A percentile compares a stretch with the other conserved stretches of the same genome.
These are phyloP conservation scores for Lathyrus oleraceus DNA, from an alignment of 306 rosid species.

Conservation along the genomic window DNA sequence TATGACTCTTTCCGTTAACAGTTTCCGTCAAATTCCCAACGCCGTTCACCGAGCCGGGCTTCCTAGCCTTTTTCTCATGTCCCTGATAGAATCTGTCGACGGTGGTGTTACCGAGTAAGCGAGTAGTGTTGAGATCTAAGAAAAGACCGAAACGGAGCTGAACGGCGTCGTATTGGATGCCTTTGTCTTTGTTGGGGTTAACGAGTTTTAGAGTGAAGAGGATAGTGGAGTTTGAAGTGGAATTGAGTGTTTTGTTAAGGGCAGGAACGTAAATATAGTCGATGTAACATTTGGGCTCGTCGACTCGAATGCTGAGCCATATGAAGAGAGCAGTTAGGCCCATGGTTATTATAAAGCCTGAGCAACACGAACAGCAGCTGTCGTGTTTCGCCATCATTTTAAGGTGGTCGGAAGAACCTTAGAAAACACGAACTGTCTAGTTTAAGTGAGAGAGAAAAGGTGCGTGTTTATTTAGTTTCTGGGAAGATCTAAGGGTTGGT, in stretches of 20 bases:
- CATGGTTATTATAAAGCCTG: slow-evolving; percentile 30
- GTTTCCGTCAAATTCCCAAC: slow-evolving; percentile 35
- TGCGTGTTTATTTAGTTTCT: neutral
- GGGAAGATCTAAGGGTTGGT: neutral
- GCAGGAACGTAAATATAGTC: slow-evolving; percentile 59
- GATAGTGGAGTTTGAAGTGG: slow-evolving; percentile 45
- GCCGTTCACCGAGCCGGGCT: neutral
- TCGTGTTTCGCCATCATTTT: slow-evolving; percentile 18
- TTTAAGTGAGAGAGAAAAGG: too few species aligned
- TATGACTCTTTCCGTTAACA: slow-evolving; percentile 11
- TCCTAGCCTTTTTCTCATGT: slow-evolving; percentile 60
- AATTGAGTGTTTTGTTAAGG: slow-evolving; percentile 56
- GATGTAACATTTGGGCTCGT: slow-evolving; percentile 56
- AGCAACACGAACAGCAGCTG: slow-evolving; percentile 42
- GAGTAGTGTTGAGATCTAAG: slow-evolving; percentile 14
- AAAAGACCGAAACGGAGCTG: slow-evolving; percentile 37
- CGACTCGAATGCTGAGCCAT: slow-evolving; percentile 54
- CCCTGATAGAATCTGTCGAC: slow-evolving; percentile 65
- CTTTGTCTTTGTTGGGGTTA: slow-evolving; percentile 73
- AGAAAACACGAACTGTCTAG: too few species aligned
- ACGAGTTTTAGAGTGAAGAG: slow-evolving; percentile 37
- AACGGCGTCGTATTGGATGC: slow-evolving; percentile 61
- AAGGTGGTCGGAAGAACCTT: slow-evolving; percentile 28
- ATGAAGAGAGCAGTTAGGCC: slow-evolving; percentile 49
- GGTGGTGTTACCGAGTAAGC: slow-evolving; percentile 32